Evolutionary conservation across 306 rosid species (phyloP), one percentile per base, ranked within the genome.

Genomic region (Albizia julibrissin): DNA sequence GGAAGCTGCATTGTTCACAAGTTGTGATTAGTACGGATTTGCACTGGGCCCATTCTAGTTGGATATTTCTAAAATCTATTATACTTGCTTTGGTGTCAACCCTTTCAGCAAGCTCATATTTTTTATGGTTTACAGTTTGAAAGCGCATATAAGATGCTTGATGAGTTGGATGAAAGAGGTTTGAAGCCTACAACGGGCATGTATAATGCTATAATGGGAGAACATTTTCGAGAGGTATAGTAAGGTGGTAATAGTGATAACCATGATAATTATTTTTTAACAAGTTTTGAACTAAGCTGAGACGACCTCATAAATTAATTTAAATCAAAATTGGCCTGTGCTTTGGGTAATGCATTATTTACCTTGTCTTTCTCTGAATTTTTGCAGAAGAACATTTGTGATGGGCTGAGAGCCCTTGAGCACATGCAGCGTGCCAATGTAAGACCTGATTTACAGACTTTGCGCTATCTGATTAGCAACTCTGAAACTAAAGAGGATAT

Each of bases 391-490:
- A 90, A 92, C 73, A 81, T 66, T 37, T n/a, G 18, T 72, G 84
- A 81, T 62, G 98, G 85, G 75, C 75, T 85, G 78, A 89, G 56
- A 84, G 87, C 92, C 79, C 82, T 92, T 77, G 79, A 91, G 86
- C 88, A 80, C 81, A 94, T 92, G 95, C 81, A 84, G 67, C 52
- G 77, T 73, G 91, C 90, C 74, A 67, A 70, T 77, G 73, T 87
- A 75, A 80, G 87, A 84, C 92, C 95, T 82, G 94, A 94, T 91
- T 87, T 89, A 59, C 78, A 29, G 34, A 90, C 97, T 56, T 89
- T 81, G 84, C 83, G 93, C 88, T 84, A 83, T 86, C 83, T 92
- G 84, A 88, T 93, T 80, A 80, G 75, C 84, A 87, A 89, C 82
- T 89, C 91, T 74, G 74, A 81, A 33, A 77, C 86, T 49, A 92